Conservation (phyloP, 305 asterid species). For the Rubia balearica region DNA sequence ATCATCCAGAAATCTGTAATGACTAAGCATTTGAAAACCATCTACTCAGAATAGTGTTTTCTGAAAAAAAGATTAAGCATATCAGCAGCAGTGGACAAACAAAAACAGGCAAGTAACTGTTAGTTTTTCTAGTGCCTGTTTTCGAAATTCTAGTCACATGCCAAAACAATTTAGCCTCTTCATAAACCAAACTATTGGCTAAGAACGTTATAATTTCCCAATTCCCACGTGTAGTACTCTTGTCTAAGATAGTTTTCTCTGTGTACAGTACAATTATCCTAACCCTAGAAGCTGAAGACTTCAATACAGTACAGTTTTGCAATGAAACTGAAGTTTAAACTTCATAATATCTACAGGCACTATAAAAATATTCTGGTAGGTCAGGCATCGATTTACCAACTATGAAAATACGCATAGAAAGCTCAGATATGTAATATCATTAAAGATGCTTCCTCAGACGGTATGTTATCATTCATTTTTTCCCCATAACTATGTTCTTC, state of each 20-base stretch:
- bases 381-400: neutral
- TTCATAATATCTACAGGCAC: neutral
- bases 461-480: neutral
- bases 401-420: too few species aligned
- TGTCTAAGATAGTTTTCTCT: neutral
- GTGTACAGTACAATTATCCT: neutral
- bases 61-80: neutral
- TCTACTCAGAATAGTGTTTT: neutral
- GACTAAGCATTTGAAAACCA: neutral
- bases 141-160: neutral
- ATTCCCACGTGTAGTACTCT: neutral
- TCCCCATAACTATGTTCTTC: neutral
- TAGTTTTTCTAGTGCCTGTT: neutral
- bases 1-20: neutral
- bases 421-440: neutral
- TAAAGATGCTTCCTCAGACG: neutral
- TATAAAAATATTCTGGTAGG: neutral
- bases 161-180: neutral
- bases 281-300: neutral
- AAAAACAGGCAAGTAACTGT: neutral
- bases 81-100: neutral
- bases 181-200: neutral
- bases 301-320: neutral
- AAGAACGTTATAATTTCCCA: neutral
- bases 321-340: neutral